These are phyloP conservation scores for Candida oleophila DNA, from an alignment of 805 yeast genomes.

Conservation along the genomic window DNA sequence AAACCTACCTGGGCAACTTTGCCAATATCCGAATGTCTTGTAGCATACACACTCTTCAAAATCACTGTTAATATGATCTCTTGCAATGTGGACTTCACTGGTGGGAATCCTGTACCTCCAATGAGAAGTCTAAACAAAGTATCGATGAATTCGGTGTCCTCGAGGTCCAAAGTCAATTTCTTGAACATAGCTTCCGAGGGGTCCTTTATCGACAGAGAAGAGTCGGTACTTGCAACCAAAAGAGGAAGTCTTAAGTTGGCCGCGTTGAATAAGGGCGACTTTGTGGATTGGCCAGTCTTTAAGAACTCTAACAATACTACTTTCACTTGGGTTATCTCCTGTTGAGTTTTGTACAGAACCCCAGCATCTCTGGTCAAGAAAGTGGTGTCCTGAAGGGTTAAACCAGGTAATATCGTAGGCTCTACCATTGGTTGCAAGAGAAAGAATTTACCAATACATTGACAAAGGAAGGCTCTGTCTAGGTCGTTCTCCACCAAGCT, in stretches of 20 bases:
- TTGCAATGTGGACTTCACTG: slow-evolving; percentile 54
- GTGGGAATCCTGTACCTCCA: slow-evolving; percentile 49
- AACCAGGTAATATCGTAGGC: slow-evolving; percentile 54
- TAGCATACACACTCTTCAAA: slow-evolving; percentile 52
- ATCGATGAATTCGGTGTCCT: slow-evolving; percentile 45
- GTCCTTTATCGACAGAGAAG: slow-evolving; percentile 54
- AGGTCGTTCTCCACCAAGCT: slow-evolving; percentile 34
- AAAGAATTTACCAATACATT: slow-evolving; percentile 55
- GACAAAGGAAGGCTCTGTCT: slow-evolving; percentile 47
- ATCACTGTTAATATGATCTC: slow-evolving; percentile 54
- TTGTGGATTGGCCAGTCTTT: slow-evolving; percentile 27
- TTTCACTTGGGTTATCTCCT: slow-evolving; percentile 40
- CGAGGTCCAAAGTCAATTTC: slow-evolving; percentile 52
- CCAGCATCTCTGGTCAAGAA: slow-evolving; percentile 74
- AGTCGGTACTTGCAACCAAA: slow-evolving; percentile 64
- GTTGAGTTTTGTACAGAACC: slow-evolving; percentile 47
- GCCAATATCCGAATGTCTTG: slow-evolving; percentile 40
- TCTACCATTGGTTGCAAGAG: slow-evolving; percentile 48
- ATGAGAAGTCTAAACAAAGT: slow-evolving; percentile 46
- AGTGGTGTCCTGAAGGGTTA: slow-evolving; percentile 52
- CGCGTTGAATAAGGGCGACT: slow-evolving; percentile 23
- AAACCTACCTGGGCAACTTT: slow-evolving; percentile 61
- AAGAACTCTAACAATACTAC: slow-evolving; percentile 32
- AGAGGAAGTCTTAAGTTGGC: slow-evolving; percentile 45
- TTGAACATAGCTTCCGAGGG: slow-evolving; percentile 51